phyloP scores from a whole-genome alignment of 1,139 yeast species.

The Meyerozyma sp. region DNA sequence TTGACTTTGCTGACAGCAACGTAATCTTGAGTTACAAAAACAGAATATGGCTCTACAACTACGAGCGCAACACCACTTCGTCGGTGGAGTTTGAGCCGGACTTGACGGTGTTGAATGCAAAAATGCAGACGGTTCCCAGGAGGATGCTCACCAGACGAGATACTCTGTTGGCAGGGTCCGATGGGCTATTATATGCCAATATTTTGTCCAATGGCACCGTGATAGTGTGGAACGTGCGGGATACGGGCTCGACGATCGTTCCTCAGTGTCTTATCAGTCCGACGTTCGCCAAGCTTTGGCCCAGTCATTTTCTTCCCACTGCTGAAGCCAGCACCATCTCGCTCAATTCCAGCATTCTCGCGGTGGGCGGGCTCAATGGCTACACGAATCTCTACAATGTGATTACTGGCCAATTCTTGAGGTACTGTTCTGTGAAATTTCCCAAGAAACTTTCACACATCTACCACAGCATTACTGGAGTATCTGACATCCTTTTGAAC shows the following conservation, averaged over 20 bases:
- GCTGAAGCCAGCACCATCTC: slow-evolving; percentile 23
- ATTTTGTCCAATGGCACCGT: slow-evolving; percentile 32
- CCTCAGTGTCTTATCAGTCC: slow-evolving; percentile 19
- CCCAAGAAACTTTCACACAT: slow-evolving; percentile 31
- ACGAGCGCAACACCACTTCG: slow-evolving; percentile 7
- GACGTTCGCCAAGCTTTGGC: slow-evolving; percentile 12
- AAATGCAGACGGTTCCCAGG: slow-evolving; percentile 11
- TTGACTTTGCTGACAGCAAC: slow-evolving; percentile 52
- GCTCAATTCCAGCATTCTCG: slow-evolving; percentile 41
- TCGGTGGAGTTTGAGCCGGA: slow-evolving; percentile 10
- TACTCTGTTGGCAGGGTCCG: slow-evolving; percentile 40
- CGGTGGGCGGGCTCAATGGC: slow-evolving; percentile 63
- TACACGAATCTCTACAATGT: slow-evolving; percentile 58
- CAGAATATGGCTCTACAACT: slow-evolving; percentile 24
- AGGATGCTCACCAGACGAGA: slow-evolving; percentile 1
- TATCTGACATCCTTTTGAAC: slow-evolving; percentile 38
- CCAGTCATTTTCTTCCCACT: slow-evolving; percentile 8
- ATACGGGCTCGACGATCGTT: slow-evolving; percentile 12
- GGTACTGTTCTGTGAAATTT: slow-evolving; percentile 43
- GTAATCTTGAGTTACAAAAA: slow-evolving; percentile 24
- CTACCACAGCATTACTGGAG: slow-evolving; percentile 29
- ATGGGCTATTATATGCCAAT: slow-evolving; percentile 48
- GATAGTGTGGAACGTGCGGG: slow-evolving; percentile 38
- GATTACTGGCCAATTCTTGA: slow-evolving; percentile 50
- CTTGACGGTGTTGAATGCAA: slow-evolving; percentile 15